Conservation (phyloP, 2,329 filamentous ascomycete genomes). For the Lojkania enalia region DNA sequence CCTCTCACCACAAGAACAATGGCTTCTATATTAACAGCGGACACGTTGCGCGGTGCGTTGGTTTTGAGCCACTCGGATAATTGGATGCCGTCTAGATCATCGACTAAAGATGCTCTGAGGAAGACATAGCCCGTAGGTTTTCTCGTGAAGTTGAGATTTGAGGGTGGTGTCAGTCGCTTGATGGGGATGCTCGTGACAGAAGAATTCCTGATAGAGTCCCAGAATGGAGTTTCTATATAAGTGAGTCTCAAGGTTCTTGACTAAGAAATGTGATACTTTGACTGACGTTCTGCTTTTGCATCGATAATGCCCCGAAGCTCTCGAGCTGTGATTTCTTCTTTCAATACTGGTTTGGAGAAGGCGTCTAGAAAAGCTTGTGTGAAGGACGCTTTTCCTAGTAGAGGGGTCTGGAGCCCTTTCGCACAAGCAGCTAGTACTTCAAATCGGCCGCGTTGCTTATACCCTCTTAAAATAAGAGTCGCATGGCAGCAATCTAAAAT, state of each 20-base stretch:
- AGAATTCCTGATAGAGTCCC: background rate
- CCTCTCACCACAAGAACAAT: no score
- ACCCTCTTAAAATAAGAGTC: background rate
- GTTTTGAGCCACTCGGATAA: constrained; percentile 1
- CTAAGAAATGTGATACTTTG: no score
- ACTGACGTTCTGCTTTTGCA: background rate
- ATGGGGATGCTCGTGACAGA: background rate
- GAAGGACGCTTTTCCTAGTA: background rate
- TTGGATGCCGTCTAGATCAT: constrained; percentile 1
- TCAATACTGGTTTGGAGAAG: background rate
- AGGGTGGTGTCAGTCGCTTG: background rate
- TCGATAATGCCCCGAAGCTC: background rate
- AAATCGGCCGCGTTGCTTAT: background rate
- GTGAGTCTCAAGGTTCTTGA: background rate
- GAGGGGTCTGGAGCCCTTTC: background rate
- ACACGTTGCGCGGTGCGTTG: background rate
- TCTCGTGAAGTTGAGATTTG: background rate
- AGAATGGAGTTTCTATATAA: constrained; percentile 2
- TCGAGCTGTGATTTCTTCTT: background rate
- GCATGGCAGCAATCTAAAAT: background rate
- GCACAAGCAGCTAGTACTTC: constrained; percentile 1
- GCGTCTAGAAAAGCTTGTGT: background rate
- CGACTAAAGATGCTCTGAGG: background rate
- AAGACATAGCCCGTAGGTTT: constrained; percentile 2
- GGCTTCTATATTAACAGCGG: constrained; percentile 1